A percentile compares a stretch with the other conserved stretches of the same genome.
Evolutionary conservation across 2,329 filamentous ascomycete species (phyloP).

Genomic region (Hymenoscyphus scutula): DNA sequence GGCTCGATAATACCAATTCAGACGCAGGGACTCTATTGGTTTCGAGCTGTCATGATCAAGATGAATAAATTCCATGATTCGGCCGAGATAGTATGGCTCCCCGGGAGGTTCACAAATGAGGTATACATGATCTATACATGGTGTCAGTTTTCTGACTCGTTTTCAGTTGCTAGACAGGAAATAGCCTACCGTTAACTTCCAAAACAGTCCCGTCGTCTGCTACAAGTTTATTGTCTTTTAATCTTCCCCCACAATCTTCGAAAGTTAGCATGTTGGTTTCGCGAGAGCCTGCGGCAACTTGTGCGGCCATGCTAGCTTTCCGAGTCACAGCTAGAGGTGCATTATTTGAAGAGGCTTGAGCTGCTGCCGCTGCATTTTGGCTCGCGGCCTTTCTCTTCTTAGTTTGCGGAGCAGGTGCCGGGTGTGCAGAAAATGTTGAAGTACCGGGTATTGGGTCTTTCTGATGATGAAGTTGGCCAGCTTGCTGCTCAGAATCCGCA

Average conservation of each 20-base stretch:
- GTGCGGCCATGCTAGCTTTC: constrained; percentile 22
- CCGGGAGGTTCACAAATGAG: constrained; percentile 95
- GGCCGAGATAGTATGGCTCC: constrained; percentile 94
- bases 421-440: constrained; percentile 54
- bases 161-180: neutral
- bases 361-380: constrained; percentile 24
- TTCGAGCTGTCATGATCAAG: constrained; percentile 68
- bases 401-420: constrained; percentile 44
- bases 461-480: constrained; percentile 33
- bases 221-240: constrained; percentile 74
- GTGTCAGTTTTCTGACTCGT: neutral
- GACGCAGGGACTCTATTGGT: constrained; percentile 80
- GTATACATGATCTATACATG: constrained; percentile 76
- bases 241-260: constrained; percentile 63
- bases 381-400: constrained; percentile 80
- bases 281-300: constrained; percentile 33
- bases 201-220: constrained; percentile 89
- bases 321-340: constrained; percentile 13
- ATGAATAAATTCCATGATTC: constrained; percentile 98
- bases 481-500: constrained; percentile 31
- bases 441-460: constrained; percentile 55
- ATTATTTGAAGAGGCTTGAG: constrained; percentile 18
- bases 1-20: constrained; percentile 98
- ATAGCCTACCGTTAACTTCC: constrained; percentile 73
- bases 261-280: constrained; percentile 90